Base-by-base conservation (phyloP, 306 rosid species). In the Casuarina equisetifolia region DNA sequence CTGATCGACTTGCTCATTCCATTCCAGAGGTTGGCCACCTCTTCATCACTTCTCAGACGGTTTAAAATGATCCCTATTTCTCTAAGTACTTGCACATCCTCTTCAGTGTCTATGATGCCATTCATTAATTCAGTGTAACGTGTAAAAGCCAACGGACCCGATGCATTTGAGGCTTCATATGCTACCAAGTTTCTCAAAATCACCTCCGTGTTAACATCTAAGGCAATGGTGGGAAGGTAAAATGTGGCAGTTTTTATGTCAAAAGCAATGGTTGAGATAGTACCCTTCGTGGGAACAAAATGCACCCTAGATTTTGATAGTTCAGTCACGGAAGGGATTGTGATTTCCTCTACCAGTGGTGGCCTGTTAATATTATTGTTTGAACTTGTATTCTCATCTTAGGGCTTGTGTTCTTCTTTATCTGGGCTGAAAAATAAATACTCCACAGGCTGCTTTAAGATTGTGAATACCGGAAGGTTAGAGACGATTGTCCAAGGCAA, bases 91-190 rank as follows among this genome's bases (percentile, higher is more conserved):
- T 76, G 86, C 46, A 76, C 96, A 9, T 93, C 97, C 6, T 90
- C 91, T 72, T 81, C 85, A 0, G 91, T 68, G 70, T 93, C 98
- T 53, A 91, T 87, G 12, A 90, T 91, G 72, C 98, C 97, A 3
- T 90, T 93, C 96, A 87, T 86, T 46, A 91, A 17, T 76, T 93
- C 98, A 0, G 91, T 87, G 84, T 84, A 91, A 13, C 98, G 90
- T 0, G 96, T 59, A 16, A 93, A 74, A 53, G 90, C 86, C 85
- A 90, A 82, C 0, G 91, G 87, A 59, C 97, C 93, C 0, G 89
- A 78, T 68, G 88, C 82, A 51, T 73, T 78, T n/a, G 96, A 90
- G 19, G 93, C 90, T 78, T 93, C 97, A 48, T 91, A 93, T 25
- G 96, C 96, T 4, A 90, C 92, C 75, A 90, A 78, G 79, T 90